A percentile compares a stretch with the other conserved stretches of the same genome.
Conservation (phyloP, 78 protist genomes). For the Dictyostelium discoideum region DNA sequence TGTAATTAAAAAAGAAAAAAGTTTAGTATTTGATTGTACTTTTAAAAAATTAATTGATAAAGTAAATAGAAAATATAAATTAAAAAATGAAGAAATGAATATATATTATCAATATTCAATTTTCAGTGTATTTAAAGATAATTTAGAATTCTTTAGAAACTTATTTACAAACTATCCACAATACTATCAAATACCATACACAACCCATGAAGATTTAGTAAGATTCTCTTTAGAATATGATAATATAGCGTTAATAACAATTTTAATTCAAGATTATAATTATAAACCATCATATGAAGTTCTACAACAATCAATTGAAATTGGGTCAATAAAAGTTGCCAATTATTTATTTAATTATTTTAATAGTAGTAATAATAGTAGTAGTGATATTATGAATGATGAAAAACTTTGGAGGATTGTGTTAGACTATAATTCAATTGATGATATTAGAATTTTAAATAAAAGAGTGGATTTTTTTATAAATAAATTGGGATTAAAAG, state of each 20-base stretch:
- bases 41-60: no score
- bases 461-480: not conserved
- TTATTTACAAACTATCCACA: not conserved
- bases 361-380: no score
- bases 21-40: not conserved
- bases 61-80: not conserved
- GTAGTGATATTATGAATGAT: no score
- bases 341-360: no score
- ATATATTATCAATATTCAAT: not conserved
- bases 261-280: not conserved
- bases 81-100: no score
- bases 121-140: not conserved
- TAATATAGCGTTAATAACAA: not conserved
- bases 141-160: not conserved
- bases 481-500: no score
- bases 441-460: not conserved
- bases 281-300: not conserved
- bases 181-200: not conserved
- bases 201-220: not conserved
- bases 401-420: not conserved
- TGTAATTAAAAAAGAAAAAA: no score
- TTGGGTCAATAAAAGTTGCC: not conserved
- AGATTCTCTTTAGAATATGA: not conserved
- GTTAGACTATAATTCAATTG: not conserved
- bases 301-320: not conserved